Conservation (phyloP, 2,329 filamentous ascomycete genomes). For the Fusarium subtropicale region DNA sequence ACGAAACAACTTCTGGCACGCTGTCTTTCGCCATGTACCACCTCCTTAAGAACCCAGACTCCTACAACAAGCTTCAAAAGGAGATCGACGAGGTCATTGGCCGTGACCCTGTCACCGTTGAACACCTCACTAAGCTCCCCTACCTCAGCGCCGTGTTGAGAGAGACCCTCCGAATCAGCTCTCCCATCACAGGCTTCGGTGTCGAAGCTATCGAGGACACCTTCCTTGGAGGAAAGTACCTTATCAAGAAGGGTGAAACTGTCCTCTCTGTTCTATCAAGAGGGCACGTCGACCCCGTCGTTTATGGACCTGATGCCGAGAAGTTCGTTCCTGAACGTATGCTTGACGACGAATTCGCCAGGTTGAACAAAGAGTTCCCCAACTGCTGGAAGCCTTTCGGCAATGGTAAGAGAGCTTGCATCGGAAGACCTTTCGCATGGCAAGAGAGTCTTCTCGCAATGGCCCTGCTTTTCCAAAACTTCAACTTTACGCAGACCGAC, state of each 20-base stretch:
- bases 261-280: conserved; percentile 63
- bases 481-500: conserved; percentile 71
- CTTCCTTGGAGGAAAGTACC: conserved; percentile 71
- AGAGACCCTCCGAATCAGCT: conserved; percentile 72
- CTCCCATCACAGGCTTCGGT: conserved; percentile 69
- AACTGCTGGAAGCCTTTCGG: conserved; percentile 81
- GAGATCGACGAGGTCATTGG: conserved; percentile 77
- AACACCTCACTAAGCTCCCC: conserved; percentile 72
- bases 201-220: conserved; percentile 66
- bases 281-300: conserved; percentile 70
- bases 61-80: conserved; percentile 69
- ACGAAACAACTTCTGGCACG: conserved; percentile 77
- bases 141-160: conserved; percentile 74
- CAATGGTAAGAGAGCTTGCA: conserved; percentile 76
- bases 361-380: conserved; percentile 68
- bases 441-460: conserved; percentile 74
- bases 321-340: conserved; percentile 79
- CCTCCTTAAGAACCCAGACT: conserved; percentile 71
- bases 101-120: conserved; percentile 65
- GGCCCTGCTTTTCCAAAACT: conserved; percentile 76
- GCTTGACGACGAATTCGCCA: conserved; percentile 74
- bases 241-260: conserved; percentile 63
- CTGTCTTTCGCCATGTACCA: conserved; percentile 74
- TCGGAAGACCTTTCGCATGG: conserved; percentile 79
- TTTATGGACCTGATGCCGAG: conserved; percentile 73